These are phyloP conservation scores for Fraxinus cuspidata DNA, from an alignment of 257 asterid species.

Conservation along the genomic window DNA sequence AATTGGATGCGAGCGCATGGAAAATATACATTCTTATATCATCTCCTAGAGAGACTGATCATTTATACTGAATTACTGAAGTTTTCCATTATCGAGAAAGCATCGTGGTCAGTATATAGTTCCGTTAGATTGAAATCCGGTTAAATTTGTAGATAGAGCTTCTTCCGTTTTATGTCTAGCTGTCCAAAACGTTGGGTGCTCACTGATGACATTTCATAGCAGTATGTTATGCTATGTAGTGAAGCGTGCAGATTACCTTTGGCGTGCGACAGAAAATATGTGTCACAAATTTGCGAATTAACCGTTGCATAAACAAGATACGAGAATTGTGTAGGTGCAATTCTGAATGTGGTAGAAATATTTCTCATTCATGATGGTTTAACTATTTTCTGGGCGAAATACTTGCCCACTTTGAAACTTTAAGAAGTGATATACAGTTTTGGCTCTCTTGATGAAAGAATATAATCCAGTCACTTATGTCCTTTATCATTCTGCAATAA, in stretches of 20 bases:
- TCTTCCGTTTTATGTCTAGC: not conserved
- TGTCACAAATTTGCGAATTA: not conserved
- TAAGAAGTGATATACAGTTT: not conserved
- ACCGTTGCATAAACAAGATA: not conserved
- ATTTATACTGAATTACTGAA: not conserved
- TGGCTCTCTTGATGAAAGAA: not conserved
- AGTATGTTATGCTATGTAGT: not conserved
- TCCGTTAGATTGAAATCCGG: not conserved
- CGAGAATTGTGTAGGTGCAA: not conserved
- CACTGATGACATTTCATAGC: not conserved
- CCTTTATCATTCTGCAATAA: not conserved
- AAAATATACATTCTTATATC: slow-evolving; percentile 1
- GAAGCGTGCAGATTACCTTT: not conserved
- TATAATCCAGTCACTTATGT: not conserved
- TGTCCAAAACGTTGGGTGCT: not conserved
- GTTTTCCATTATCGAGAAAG: not conserved
- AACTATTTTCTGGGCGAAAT: not conserved
- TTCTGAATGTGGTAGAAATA: not conserved
- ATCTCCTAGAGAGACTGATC: not conserved
- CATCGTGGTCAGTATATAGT: not conserved
- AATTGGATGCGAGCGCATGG: not conserved
- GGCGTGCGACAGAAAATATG: not conserved
- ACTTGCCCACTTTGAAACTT: not conserved
- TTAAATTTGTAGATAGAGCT: not conserved
- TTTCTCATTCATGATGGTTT: not conserved